phyloP scores from a whole-genome alignment of 768 basidiomycete genomes.

The Pleurotus sapidus region DNA sequence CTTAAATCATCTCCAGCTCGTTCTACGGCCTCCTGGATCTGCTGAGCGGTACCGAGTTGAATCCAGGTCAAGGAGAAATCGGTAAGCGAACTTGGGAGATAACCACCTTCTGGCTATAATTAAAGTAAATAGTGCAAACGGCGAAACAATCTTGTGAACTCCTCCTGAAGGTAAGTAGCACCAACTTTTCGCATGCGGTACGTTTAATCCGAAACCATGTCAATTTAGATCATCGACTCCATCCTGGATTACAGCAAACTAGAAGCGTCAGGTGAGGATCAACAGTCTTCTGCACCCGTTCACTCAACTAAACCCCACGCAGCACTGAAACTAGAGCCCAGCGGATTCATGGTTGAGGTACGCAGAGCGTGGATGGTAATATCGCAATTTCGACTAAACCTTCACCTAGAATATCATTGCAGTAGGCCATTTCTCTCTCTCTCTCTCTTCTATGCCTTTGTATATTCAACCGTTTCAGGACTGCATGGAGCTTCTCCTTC shows the following conservation, averaged over 20 bases:
- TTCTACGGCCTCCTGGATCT: constrained; percentile 78
- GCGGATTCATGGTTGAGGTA: constrained; percentile 64
- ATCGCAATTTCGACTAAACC: neutral
- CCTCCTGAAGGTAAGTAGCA: constrained; percentile 51
- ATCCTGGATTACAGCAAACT: constrained; percentile 80
- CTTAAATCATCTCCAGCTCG: constrained; percentile 37
- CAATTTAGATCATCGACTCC: constrained; percentile 66
- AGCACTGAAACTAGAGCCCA: constrained; percentile 71
- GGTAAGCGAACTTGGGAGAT: constrained; percentile 31
- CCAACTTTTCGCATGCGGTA: no score
- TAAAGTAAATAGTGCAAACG: constrained; percentile 53
- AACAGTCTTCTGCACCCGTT: neutral
- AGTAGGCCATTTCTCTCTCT: constrained; percentile 27
- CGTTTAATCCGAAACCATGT: constrained; percentile 3
- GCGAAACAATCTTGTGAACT: constrained; percentile 79
- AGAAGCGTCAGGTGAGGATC: constrained; percentile 59
- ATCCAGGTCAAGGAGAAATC: constrained; percentile 67
- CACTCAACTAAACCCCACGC: constrained; percentile 9
- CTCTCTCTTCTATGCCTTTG: no score
- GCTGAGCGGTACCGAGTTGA: constrained; percentile 68
- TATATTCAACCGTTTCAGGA: constrained; percentile 37
- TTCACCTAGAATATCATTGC: constrained; percentile 56
- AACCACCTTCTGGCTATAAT: constrained; percentile 1
- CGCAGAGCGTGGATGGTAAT: constrained; percentile 4
- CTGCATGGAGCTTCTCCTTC: constrained; percentile 73